Base-by-base conservation (phyloP, 2,329 filamentous ascomycete species). In the Penicillium sp. region DNA sequence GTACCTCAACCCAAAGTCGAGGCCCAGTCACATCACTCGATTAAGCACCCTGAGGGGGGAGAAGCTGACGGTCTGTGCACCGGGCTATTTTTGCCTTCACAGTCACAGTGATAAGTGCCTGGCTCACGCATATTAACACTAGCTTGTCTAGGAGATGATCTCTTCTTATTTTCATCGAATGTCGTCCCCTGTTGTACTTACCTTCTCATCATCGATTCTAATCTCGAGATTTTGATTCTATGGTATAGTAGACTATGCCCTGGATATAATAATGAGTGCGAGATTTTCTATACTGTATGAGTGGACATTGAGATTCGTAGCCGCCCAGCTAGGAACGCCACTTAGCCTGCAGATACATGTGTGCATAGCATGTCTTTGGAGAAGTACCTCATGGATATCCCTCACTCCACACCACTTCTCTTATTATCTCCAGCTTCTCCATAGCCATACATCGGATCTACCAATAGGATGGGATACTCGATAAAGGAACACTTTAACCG, bases 41-140 rank as follows among this genome's bases (percentile, higher is more conserved):
- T 42, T 54, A 50, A 54, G 52, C 46, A 54, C 52, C 46, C 16
- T 41, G 37, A 27, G 16, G 3, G 18, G 9, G 16, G 41, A 34
- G 23, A 18, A 4, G 6, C 15, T 6, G 45, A 31, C 6, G 35
- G 41, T 48, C 56, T 40, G 52, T 55, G 47, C 52, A 34, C 31
- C 12, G 21, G 8, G 9, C 35, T 23, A 25, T 34, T 29, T 42
- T 39, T n/a, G 15, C 15, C 31, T 32, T 35, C 13, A 32, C 38
- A 45, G 35, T 54, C 47, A 55, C 52, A 29, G 52, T 54, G 52
- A 54, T 39, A 27, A 50, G 40, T 50, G 25, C 34, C 25, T 37
- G 32, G 21, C 25, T 39, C 46, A 31, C 46, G 52, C 52, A 50
- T 54, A n/a, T 37, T 44, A 50, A 16, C 48, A 27, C n/a, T 15